Conservation (phyloP, 805 yeast genomes). For the Cyberlindnera americana region DNA sequence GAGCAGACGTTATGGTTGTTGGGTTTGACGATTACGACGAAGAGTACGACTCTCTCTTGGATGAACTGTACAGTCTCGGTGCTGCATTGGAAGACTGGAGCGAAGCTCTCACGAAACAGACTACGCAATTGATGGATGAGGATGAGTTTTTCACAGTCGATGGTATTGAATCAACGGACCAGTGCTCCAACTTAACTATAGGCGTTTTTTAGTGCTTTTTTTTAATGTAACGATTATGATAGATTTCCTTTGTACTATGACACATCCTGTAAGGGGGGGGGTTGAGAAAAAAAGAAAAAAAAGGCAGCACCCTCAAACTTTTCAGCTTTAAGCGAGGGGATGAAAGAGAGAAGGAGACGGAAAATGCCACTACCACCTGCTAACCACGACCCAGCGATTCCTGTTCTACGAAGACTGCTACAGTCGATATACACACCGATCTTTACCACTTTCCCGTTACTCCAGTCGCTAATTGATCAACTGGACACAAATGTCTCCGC, state of each 20-base stretch:
- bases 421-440: conserved; percentile 10
- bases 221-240: background rate
- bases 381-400: conserved; percentile 14
- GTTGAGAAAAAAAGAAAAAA: background rate
- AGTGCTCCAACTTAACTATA: conserved; percentile 10
- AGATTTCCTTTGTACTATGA: no score
- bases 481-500: conserved; percentile 1
- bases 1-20: conserved; percentile 14
- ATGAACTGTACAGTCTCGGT: conserved; percentile 8
- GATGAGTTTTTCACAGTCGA: conserved; percentile 10
- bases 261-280: no score
- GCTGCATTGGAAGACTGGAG: conserved; percentile 12
- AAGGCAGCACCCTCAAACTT: background rate
- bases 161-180: conserved; percentile 1
- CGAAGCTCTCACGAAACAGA: conserved; percentile 9
- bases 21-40: conserved; percentile 18
- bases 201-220: conserved; percentile 2
- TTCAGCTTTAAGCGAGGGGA: background rate
- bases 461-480: conserved; percentile 11
- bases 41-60: conserved; percentile 8
- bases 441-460: conserved; percentile 14
- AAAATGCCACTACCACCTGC: conserved; percentile 19
- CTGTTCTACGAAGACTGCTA: conserved; percentile 9
- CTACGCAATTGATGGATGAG: conserved; percentile 9
- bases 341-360: background rate